Evolutionary conservation across 1,284 basidiomycete genomes (phyloP).

Genomic region (Cryptococcus amylolentus): DNA sequence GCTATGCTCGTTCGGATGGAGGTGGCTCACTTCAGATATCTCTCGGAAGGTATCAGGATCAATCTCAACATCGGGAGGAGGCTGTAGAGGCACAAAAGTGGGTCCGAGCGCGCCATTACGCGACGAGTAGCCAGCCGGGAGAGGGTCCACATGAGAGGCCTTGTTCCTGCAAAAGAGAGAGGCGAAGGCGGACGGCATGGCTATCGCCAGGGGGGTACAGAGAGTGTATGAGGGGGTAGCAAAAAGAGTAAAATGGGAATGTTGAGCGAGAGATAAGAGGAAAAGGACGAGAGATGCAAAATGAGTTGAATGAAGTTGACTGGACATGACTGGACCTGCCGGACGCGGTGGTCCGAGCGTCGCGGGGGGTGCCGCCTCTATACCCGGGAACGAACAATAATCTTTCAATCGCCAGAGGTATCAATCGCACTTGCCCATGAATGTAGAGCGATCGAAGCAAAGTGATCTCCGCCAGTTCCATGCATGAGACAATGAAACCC

Average conservation of each 20-base stretch:
- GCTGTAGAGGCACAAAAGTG: background rate
- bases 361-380: too few relatives aligned
- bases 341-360: too few relatives aligned
- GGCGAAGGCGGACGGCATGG: background rate
- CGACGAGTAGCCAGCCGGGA: background rate
- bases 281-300: too few relatives aligned
- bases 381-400: too few relatives aligned
- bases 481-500: slow-evolving; percentile 18
- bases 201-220: background rate
- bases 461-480: slow-evolving; percentile 21
- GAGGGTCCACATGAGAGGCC: background rate
- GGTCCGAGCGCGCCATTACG: background rate
- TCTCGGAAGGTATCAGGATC: background rate
- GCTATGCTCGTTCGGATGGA: background rate
- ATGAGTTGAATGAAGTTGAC: too few relatives aligned
- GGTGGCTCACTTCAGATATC: background rate
- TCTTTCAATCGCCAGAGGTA: too few relatives aligned
- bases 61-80: background rate
- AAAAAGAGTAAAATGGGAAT: background rate
- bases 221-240: background rate
- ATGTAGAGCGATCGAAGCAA: background rate
- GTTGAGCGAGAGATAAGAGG: background rate
- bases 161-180: background rate
- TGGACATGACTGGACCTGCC: too few relatives aligned
- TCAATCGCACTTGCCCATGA: background rate